These are phyloP conservation scores for Trichoderma afroharzianum DNA, from an alignment of 2,329 filamentous ascomycete species.

Conservation along the genomic window DNA sequence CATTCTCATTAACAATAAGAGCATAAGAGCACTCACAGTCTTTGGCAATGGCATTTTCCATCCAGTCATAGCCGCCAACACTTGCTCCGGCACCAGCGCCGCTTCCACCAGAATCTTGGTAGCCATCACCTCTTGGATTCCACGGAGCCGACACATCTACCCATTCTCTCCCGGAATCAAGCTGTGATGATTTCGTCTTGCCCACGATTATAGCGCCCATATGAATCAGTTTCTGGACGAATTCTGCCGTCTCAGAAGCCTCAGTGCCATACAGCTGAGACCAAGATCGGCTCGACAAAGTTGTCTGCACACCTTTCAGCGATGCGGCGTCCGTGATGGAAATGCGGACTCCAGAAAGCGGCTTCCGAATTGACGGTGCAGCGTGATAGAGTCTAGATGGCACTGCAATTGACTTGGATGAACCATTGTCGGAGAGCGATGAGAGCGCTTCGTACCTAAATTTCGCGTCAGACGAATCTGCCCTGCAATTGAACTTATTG, in stretches of 20 bases:
- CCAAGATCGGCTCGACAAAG: slow-evolving; percentile 57
- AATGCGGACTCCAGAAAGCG: slow-evolving; percentile 37
- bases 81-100: slow-evolving; percentile 39
- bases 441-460: slow-evolving; percentile 31
- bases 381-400: slow-evolving; percentile 37
- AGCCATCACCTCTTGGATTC: slow-evolving; percentile 47
- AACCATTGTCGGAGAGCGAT: slow-evolving; percentile 26
- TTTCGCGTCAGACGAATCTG: background rate
- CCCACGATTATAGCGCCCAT: slow-evolving; percentile 56
- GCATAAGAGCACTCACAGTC: slow-evolving; percentile 29
- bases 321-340: slow-evolving; percentile 34
- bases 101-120: slow-evolving; percentile 34
- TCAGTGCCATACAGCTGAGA: slow-evolving; percentile 47
- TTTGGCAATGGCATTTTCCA: slow-evolving; percentile 36
- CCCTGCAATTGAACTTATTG: no score
- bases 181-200: slow-evolving; percentile 50
- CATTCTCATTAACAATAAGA: background rate
- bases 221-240: slow-evolving; percentile 54
- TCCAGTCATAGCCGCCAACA: slow-evolving; percentile 40
- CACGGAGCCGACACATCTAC: slow-evolving; percentile 39
- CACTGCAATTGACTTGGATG: slow-evolving; percentile 33
- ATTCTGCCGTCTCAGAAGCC: slow-evolving; percentile 42
- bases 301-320: slow-evolving; percentile 50
- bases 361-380: slow-evolving; percentile 28
- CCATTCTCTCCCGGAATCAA: slow-evolving; percentile 43